Conservation (phyloP, 352 stramenopile species). For the Phytophthora citricola region DNA sequence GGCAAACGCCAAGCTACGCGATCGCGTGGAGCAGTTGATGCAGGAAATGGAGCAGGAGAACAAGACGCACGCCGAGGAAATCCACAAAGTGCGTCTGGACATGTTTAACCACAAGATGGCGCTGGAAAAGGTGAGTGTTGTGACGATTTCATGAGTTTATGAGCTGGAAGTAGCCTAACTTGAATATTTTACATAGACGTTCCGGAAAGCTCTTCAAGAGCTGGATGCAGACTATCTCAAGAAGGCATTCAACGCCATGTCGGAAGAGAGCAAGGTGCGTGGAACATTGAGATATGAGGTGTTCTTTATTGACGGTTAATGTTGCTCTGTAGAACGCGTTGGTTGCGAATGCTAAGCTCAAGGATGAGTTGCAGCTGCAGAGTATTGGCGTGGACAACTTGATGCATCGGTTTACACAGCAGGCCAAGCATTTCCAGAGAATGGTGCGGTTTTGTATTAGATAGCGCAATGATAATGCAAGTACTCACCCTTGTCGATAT, state of each 20-base stretch:
- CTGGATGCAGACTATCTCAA: conserved; percentile 82
- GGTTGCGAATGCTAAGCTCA: conserved; percentile 83
- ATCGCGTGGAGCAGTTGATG: conserved; percentile 68
- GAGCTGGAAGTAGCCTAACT: neutral
- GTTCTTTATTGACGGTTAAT: neutral
- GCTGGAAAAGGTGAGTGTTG: conserved; percentile 66
- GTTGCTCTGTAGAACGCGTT: conserved; percentile 59
- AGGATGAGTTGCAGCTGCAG: conserved; percentile 79
- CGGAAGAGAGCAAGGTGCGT: conserved; percentile 77
- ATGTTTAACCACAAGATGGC: conserved; percentile 91
- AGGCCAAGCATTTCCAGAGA: conserved; percentile 70
- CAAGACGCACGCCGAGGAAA: conserved; percentile 70
- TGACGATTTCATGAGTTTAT: neutral
- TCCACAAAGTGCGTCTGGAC: conserved; percentile 79
- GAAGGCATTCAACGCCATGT: conserved; percentile 86
- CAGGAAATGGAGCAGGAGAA: conserved; percentile 72
- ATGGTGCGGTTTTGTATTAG: conserved; percentile 49
- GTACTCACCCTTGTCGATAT: neutral
- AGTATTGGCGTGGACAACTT: conserved; percentile 85
- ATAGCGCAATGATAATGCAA: neutral
- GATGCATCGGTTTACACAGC: conserved; percentile 77
- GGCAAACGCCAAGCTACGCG: conserved; percentile 59
- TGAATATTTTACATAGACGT: conserved; percentile 44
- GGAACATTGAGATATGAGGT: neutral
- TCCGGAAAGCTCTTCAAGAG: conserved; percentile 78